Base-by-base conservation (phyloP, 2,329 filamentous ascomycete species). In the Paracoccidioides lutzii region DNA sequence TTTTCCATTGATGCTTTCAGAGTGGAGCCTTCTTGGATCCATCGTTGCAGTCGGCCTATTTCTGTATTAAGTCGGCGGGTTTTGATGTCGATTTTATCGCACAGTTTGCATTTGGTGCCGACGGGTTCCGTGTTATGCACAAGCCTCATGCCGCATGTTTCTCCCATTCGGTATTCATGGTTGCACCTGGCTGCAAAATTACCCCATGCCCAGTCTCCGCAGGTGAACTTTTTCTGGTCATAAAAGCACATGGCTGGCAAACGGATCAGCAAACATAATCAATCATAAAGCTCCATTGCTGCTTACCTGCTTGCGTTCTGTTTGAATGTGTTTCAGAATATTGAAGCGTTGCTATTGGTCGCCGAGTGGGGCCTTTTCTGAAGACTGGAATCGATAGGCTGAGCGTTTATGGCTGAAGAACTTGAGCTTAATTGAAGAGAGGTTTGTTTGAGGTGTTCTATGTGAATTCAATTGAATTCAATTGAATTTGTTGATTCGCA, bases 141-240 rank as follows among this genome's bases (percentile, higher is more conserved):
- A 61, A 95, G 81, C 75, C 89, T 95, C 75, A 95, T 85, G 59
- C 91, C 91, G 74, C 91, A 97, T 41, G 91, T 96, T 78, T 97
- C 91, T 66, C 91, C 91, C 62, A 88, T 95, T 62, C 91, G 87
- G 75, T 95, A 94, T 71, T 96, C 91, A 73, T 89, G 90, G 72
- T 87, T 85, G 79, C 91, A 97, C 70, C 95, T 90, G 72, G 90
- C 82, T 62, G 87, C 84, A 77, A 96, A 96, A 75, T 85, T 86
- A 62, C 88, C 87, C 90, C 90, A 97, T 73, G 90, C 89, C 85
- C 87, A 95, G 79, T 89, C 91, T 67, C 87, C 87, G 75, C 91
- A 97, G 57, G 73, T 73, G 80, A 87, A 95, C 64, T 82, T 81
- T 71, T 85, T 89, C 73, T 91, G 87, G 67, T 96, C 90, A 78